These are phyloP conservation scores for Vinca major DNA, from an alignment of 305 asterid genomes.

Conservation along the genomic window DNA sequence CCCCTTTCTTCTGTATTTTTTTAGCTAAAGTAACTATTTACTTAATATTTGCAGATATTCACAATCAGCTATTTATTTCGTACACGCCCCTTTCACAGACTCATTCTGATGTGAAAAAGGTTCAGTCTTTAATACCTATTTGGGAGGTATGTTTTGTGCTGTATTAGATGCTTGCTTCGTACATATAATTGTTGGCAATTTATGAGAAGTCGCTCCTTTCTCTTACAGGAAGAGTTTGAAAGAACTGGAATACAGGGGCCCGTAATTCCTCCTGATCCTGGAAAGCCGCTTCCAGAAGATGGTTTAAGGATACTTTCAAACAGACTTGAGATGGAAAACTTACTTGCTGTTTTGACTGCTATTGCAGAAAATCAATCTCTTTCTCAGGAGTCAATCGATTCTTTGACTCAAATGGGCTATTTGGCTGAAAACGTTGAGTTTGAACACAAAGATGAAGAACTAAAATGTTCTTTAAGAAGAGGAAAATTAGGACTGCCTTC, in stretches of 20 bases:
- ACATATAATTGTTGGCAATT: background rate
- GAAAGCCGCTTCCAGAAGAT: constrained; percentile 64
- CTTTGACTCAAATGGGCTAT: constrained; percentile 30
- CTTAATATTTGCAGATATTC: constrained; percentile 47
- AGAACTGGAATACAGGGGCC: constrained; percentile 56
- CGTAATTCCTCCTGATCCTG: constrained; percentile 40
- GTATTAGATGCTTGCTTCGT: background rate
- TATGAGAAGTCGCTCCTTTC: constrained; percentile 22
- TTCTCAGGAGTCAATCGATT: constrained; percentile 34
- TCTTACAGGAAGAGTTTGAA: constrained; percentile 63
- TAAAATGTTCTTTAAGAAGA: constrained; percentile 30
- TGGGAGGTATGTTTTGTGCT: constrained; percentile 72
- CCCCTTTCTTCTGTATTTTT: constrained; percentile 12
- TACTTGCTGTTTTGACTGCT: constrained; percentile 33
- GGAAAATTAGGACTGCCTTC: constrained; percentile 26
- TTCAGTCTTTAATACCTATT: constrained; percentile 88
- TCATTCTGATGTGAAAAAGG: constrained; percentile 63
- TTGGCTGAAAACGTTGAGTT: constrained; percentile 29
- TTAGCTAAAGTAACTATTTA: constrained; percentile 14
- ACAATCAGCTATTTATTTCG: constrained; percentile 60
- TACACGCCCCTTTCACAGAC: constrained; percentile 67
- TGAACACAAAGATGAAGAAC: constrained; percentile 28
- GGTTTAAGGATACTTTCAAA: constrained; percentile 61
- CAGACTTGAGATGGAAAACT: constrained; percentile 44
- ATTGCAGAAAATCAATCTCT: constrained; percentile 26